Conservation (phyloP, 345 rosid species). For the Xanthoceras sorbifolium region DNA sequence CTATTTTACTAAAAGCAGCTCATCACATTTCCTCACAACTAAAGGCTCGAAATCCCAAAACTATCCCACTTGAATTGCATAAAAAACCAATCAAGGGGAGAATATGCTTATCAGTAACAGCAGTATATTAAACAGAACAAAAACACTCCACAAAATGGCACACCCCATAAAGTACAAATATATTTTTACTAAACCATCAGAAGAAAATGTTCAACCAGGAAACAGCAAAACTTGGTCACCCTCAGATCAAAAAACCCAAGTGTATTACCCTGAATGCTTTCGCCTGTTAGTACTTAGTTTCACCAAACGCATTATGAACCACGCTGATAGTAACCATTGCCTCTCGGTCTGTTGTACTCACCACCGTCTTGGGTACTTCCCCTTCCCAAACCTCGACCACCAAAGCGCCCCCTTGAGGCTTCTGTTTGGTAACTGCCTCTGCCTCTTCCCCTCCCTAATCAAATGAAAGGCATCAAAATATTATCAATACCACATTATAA, state of each 20-base stretch:
- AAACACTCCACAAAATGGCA: constrained; percentile 24
- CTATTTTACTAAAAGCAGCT: not conserved
- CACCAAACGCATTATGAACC: constrained; percentile 38
- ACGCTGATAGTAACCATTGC: constrained; percentile 71
- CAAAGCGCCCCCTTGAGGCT: constrained; percentile 63
- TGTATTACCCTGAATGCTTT: constrained; percentile 13
- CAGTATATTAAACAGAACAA: not conserved
- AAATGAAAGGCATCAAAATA: not conserved
- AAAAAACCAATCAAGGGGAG: constrained; percentile 45
- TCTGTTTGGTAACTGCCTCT: constrained; percentile 71
- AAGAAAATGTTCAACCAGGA: constrained; percentile 25
- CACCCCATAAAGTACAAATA: constrained; percentile 30
- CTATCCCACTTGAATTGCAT: constrained; percentile 46
- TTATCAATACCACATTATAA: not conserved
- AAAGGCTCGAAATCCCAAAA: constrained; percentile 16
- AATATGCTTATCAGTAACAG: constrained; percentile 7
- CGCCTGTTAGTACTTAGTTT: not conserved
- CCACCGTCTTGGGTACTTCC: constrained; percentile 63
- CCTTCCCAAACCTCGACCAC: constrained; percentile 61
- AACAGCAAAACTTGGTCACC: constrained; percentile 22
- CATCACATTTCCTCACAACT: not conserved
- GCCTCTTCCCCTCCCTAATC: constrained; percentile 78
- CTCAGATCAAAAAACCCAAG: constrained; percentile 23
- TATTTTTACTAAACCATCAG: constrained; percentile 19
- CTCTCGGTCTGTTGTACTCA: constrained; percentile 66